phyloP scores from a whole-genome alignment of 345 rosid genomes.

The Dipteronia sinensis region DNA sequence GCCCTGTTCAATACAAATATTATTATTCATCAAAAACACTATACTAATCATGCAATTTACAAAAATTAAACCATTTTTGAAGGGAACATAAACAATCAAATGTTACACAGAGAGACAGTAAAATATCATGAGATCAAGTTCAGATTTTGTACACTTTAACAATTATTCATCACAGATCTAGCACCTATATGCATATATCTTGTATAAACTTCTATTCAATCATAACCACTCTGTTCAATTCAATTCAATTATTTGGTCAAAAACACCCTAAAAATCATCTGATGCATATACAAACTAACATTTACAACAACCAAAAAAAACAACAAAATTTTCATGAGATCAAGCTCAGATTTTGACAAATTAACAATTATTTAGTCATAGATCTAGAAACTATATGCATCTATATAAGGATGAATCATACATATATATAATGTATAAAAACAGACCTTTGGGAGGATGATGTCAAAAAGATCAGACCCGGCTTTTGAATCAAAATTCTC shows the following conservation, averaged over 20 bases:
- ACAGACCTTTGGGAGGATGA: conserved; percentile 71
- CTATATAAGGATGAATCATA: neutral
- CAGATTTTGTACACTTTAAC: neutral
- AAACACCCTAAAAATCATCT: neutral
- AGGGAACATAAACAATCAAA: neutral
- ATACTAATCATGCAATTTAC: neutral
- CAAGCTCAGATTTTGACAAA: neutral
- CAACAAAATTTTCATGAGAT: neutral
- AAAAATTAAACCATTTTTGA: neutral
- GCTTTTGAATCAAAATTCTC: conserved; percentile 62
- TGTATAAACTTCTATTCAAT: too few relatives aligned
- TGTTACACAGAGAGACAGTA: neutral
- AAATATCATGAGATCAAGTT: neutral
- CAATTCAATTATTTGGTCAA: neutral
- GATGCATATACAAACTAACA: neutral
- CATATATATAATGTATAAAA: neutral
- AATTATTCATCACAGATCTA: neutral
- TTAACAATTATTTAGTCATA: neutral
- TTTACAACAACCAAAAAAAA: neutral
- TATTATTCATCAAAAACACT: neutral
- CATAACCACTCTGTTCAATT: neutral
- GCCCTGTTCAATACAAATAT: conserved; percentile 39
- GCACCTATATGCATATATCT: too few relatives aligned
- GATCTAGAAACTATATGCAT: neutral
- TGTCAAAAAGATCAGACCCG: conserved; percentile 68